Percentiles rank a stretch among this genome's conserved stretches.
These are phyloP conservation scores for Tylopilus sp. DNA, from an alignment of 1,284 basidiomycete genomes.

Conservation along the genomic window DNA sequence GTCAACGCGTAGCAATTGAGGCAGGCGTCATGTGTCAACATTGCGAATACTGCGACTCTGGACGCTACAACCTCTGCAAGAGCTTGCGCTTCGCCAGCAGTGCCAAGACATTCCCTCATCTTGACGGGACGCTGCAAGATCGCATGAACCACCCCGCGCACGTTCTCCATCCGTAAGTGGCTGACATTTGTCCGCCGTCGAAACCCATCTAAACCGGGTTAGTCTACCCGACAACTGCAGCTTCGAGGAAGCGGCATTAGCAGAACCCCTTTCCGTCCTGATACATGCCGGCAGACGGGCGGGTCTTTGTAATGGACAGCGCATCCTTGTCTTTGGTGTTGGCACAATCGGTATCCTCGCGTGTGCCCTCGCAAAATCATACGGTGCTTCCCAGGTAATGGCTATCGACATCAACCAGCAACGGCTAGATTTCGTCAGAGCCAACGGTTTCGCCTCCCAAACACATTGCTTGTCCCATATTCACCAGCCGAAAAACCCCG, in stretches of 20 bases:
- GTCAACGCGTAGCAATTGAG: slow-evolving; percentile 91
- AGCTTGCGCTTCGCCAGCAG: slow-evolving; percentile 82
- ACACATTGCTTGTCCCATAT: slow-evolving; percentile 60
- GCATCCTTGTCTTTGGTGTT: slow-evolving; percentile 84
- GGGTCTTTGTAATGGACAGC: slow-evolving; percentile 52
- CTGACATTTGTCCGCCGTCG: slow-evolving; percentile 1
- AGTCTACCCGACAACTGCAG: slow-evolving; percentile 76
- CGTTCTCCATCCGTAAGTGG: slow-evolving; percentile 78
- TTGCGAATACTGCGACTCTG: slow-evolving; percentile 61
- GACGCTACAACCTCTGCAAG: slow-evolving; percentile 94
- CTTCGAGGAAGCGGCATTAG: slow-evolving; percentile 78
- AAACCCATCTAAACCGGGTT: slow-evolving; percentile 13
- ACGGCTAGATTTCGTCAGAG: slow-evolving; percentile 71
- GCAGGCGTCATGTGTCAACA: slow-evolving; percentile 83
- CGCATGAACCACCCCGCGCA: slow-evolving; percentile 85
- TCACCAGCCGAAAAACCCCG: slow-evolving; percentile 47
- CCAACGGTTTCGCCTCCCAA: slow-evolving; percentile 71
- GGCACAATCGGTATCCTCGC: slow-evolving; percentile 91
- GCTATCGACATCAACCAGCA: slow-evolving; percentile 82
- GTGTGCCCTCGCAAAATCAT: slow-evolving; percentile 69
- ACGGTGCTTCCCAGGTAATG: slow-evolving; percentile 66
- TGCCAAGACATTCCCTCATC: slow-evolving; percentile 89
- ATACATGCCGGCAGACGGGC: slow-evolving; percentile 78
- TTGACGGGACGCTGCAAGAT: slow-evolving; percentile 86
- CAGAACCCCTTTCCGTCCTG: slow-evolving; percentile 88